Conservation (phyloP, 2,329 filamentous ascomycete species). For the Alternaria sp. region DNA sequence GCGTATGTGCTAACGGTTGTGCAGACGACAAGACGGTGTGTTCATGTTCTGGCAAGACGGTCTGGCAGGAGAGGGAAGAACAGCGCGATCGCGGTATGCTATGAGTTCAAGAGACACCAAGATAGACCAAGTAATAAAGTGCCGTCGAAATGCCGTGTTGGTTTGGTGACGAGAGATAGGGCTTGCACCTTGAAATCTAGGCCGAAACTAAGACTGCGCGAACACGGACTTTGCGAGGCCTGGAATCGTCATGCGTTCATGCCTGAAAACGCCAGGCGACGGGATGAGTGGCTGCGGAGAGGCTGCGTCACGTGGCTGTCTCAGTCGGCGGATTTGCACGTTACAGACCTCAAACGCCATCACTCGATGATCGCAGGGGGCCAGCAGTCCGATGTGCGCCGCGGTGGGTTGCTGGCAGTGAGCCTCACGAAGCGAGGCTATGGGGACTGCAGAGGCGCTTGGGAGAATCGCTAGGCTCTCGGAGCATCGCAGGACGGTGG, state of each 20-base stretch:
- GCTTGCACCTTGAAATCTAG: slow-evolving; percentile 36
- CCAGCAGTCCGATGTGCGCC: slow-evolving; percentile 11
- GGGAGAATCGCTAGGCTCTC: slow-evolving; percentile 15
- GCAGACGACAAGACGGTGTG: slow-evolving; percentile 91
- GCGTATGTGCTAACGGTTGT: slow-evolving; percentile 1
- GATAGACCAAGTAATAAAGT: slow-evolving; percentile 24
- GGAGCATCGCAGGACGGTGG: slow-evolving; percentile 30
- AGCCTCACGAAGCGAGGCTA: slow-evolving; percentile 7
- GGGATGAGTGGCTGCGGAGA: slow-evolving; percentile 27
- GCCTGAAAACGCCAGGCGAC: slow-evolving; percentile 30
- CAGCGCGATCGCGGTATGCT: slow-evolving; percentile 90
- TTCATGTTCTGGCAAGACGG: slow-evolving; percentile 95
- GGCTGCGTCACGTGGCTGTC: slow-evolving; percentile 44
- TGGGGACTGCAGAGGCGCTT: slow-evolving; percentile 18
- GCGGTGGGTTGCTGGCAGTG: slow-evolving; percentile 16
- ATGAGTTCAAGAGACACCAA: slow-evolving; percentile 53
- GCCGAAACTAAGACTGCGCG: slow-evolving; percentile 44
- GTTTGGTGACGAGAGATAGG: slow-evolving; percentile 19
- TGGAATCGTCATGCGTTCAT: slow-evolving; percentile 45
- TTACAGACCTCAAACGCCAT: slow-evolving; percentile 48
- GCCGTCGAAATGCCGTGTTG: slow-evolving; percentile 24
- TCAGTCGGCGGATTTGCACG: slow-evolving; percentile 42
- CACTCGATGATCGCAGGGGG: slow-evolving; percentile 22
- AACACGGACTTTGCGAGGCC: slow-evolving; percentile 36
- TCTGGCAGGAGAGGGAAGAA: slow-evolving; percentile 96